Conservation (phyloP, 257 asterid species). For the Solanum tarijense region DNA sequence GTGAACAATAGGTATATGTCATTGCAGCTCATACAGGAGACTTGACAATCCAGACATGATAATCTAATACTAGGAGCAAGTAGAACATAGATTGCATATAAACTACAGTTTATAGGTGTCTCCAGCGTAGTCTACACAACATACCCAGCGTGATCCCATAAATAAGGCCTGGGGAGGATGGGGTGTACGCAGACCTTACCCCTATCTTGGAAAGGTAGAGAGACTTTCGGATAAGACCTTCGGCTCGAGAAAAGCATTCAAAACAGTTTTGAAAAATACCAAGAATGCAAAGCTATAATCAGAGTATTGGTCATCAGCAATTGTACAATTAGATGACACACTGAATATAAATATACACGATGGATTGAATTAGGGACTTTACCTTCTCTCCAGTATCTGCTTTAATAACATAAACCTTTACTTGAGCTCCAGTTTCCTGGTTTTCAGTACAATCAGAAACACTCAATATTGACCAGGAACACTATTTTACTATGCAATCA, state of each 20-base stretch:
- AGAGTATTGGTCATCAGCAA: background rate
- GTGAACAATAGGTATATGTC: background rate
- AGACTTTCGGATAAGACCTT: background rate
- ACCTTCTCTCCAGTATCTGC: constrained; percentile 59
- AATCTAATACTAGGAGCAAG: background rate
- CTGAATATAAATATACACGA: background rate
- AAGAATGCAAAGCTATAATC: background rate
- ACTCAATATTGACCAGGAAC: background rate
- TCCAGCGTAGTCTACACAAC: background rate
- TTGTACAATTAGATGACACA: background rate
- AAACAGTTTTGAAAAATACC: background rate
- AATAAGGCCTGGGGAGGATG: background rate
- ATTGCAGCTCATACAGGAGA: background rate
- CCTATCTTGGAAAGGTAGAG: background rate
- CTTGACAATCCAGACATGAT: background rate
- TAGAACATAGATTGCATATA: background rate
- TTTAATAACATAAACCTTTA: constrained; percentile 70
- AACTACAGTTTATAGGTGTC: background rate
- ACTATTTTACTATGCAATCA: background rate
- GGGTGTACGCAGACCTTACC: background rate
- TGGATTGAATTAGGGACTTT: constrained; percentile 6
- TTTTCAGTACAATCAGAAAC: background rate
- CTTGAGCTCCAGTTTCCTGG: constrained; percentile 95
- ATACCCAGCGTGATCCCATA: background rate
- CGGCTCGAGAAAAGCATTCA: background rate